Evolutionary conservation across 257 asterid genomes (phyloP).

Genomic region (Solanum pinnatisectum): DNA sequence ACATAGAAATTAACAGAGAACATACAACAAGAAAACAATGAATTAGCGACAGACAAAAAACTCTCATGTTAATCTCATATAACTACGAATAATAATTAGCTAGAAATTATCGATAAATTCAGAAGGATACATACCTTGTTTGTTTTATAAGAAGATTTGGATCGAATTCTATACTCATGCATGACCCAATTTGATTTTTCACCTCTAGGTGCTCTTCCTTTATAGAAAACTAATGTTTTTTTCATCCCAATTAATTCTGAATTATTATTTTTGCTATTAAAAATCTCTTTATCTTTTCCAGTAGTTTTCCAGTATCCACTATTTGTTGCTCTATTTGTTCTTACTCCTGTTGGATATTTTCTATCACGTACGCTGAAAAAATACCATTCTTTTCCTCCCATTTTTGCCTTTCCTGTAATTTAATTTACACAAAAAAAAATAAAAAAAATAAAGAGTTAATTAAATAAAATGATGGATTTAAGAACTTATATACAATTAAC

Average conservation of each 20-base stretch:
- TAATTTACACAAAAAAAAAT: neutral
- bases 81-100: no score
- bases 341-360: constrained; percentile 86
- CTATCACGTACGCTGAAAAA: constrained; percentile 90
- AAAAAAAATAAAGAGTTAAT: neutral
- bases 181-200: constrained; percentile 93
- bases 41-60: no score
- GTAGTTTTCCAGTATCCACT: constrained; percentile 94
- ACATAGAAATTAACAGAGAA: neutral
- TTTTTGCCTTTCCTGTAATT: constrained; percentile 67
- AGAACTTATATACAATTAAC: neutral
- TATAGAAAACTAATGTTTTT: constrained; percentile 81
- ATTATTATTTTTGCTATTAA: constrained; percentile 46
- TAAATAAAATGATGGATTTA: neutral
- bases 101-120: neutral
- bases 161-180: constrained; percentile 95
- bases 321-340: constrained; percentile 90
- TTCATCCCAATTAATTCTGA: constrained; percentile 80
- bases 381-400: constrained; percentile 95
- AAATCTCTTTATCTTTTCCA: constrained; percentile 88
- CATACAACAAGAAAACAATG: neutral
- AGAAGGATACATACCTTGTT: constrained; percentile 37
- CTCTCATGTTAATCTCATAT: neutral
- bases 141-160: constrained; percentile 69
- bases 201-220: constrained; percentile 95